Percentiles rank a stretch among this genome's conserved stretches.
Conservation (phyloP, 805 yeast genomes). For the Nakazawaea populi region DNA sequence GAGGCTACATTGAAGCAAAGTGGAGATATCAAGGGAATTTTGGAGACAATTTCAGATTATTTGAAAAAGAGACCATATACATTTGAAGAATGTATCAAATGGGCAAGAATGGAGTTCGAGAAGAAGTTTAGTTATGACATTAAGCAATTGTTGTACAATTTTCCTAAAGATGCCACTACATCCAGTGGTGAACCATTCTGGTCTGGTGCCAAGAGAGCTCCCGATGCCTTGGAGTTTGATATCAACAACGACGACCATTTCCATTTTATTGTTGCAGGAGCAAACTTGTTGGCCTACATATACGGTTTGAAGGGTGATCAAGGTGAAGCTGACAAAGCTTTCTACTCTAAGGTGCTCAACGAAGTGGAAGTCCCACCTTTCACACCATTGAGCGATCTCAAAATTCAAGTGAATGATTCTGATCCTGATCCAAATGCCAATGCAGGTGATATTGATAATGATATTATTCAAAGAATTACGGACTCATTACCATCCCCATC, state of each 20-base stretch:
- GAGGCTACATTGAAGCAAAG: slow-evolving; percentile 88
- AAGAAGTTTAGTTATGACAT: slow-evolving; percentile 80
- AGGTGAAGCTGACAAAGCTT: slow-evolving; percentile 39
- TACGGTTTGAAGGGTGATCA: slow-evolving; percentile 81
- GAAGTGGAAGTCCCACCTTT: slow-evolving; percentile 54
- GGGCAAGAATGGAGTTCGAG: slow-evolving; percentile 94
- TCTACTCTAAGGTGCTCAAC: slow-evolving; percentile 49
- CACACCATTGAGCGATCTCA: slow-evolving; percentile 66
- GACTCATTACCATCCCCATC: slow-evolving; percentile 85
- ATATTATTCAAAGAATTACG: slow-evolving; percentile 62
- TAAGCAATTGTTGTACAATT: slow-evolving; percentile 83
- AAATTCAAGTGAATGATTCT: slow-evolving; percentile 77
- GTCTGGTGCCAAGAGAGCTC: slow-evolving; percentile 98
- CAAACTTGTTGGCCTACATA: slow-evolving; percentile 84
- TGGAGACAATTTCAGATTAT: slow-evolving; percentile 73
- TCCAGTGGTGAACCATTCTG: slow-evolving; percentile 91
- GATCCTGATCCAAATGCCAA: slow-evolving; percentile 83
- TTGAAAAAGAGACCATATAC: slow-evolving; percentile 79
- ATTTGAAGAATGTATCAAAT: slow-evolving; percentile 88
- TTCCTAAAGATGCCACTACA: slow-evolving; percentile 91
- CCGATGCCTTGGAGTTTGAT: slow-evolving; percentile 77
- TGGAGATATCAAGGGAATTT: slow-evolving; percentile 83
- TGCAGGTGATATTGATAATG: slow-evolving; percentile 43
- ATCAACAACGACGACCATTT: slow-evolving; percentile 70
- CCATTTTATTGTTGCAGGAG: slow-evolving; percentile 81